A percentile compares a stretch with the other conserved stretches of the same genome.
These are phyloP conservation scores for Cucurbita moschata DNA, from an alignment of 306 rosid genomes.

Conservation along the genomic window DNA sequence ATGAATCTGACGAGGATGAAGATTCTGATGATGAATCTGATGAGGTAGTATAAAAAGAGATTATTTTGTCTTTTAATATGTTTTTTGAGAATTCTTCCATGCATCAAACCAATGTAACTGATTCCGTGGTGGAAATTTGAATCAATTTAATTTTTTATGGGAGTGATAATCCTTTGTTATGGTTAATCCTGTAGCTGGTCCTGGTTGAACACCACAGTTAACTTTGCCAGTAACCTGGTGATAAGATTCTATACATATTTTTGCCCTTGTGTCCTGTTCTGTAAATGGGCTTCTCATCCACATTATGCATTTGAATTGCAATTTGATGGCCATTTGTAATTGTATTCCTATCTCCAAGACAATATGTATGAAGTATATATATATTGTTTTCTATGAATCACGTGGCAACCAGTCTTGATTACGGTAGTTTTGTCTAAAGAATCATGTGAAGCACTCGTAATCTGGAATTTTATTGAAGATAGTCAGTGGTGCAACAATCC, in stretches of 20 bases:
- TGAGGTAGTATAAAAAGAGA: conserved; percentile 15
- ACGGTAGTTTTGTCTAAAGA: not conserved
- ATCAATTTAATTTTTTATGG: not conserved
- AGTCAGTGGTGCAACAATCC: not conserved
- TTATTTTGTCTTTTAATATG: not conserved
- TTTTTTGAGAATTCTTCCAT: not conserved
- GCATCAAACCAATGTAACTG: not conserved
- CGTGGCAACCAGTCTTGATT: not conserved
- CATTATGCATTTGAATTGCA: not conserved
- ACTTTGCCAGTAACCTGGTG: not conserved
- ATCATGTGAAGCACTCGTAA: no score
- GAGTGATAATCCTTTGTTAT: not conserved
- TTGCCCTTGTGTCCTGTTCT: not conserved
- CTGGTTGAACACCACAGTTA: not conserved
- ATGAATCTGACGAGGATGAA: conserved; percentile 26
- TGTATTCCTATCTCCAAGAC: not conserved
- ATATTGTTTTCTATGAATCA: not conserved
- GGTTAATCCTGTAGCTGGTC: not conserved
- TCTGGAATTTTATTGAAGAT: no score
- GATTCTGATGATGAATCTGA: conserved; percentile 28
- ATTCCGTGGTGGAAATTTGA: not conserved
- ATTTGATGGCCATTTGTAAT: no score
- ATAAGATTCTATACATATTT: not conserved
- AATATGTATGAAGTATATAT: no score
- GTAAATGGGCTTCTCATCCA: not conserved